A percentile compares a stretch with the other conserved stretches of the same genome.
Conservation (phyloP, 306 rosid genomes). For the Fagus crenata region DNA sequence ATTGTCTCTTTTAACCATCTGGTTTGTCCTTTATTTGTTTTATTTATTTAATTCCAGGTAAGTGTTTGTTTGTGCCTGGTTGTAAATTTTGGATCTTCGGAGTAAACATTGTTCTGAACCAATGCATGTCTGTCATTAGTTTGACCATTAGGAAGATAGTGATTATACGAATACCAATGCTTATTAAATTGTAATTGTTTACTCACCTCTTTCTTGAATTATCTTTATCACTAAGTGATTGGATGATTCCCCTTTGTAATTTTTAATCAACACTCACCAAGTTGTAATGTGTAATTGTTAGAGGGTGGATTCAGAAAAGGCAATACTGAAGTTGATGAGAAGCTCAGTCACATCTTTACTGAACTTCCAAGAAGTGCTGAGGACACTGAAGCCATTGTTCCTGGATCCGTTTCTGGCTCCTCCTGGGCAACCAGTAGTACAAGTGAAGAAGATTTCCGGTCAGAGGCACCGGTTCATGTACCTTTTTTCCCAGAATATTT, state of each 20-base stretch:
- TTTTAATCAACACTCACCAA: slow-evolving; percentile 29
- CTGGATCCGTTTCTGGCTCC: slow-evolving; percentile 45
- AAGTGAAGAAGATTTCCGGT: slow-evolving; percentile 40
- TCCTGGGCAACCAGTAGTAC: slow-evolving; percentile 50
- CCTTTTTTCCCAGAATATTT: slow-evolving; percentile 54
- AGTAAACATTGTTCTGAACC: not conserved
- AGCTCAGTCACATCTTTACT: slow-evolving; percentile 44
- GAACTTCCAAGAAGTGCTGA: slow-evolving; percentile 44
- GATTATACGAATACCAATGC: not conserved
- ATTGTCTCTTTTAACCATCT: not conserved
- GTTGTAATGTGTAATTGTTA: slow-evolving; percentile 47
- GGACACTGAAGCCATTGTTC: slow-evolving; percentile 43
- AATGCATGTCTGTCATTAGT: not conserved
- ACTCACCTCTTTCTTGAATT: not conserved
- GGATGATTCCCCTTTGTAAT: slow-evolving; percentile 5
- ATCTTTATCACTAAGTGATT: not conserved
- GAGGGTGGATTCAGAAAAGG: slow-evolving; percentile 52
- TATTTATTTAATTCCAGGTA: not conserved
- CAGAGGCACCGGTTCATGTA: slow-evolving; percentile 43
- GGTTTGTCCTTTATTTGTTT: not conserved
- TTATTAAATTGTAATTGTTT: not conserved
- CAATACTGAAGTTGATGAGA: slow-evolving; percentile 40
- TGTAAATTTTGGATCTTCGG: not conserved
- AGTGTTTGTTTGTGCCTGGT: not conserved
- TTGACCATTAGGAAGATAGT: not conserved